Evolutionary conservation across 2,329 filamentous ascomycete genomes (phyloP), one percentile per base, ranked within the genome.

Genomic region (Elsinoe perseae): DNA sequence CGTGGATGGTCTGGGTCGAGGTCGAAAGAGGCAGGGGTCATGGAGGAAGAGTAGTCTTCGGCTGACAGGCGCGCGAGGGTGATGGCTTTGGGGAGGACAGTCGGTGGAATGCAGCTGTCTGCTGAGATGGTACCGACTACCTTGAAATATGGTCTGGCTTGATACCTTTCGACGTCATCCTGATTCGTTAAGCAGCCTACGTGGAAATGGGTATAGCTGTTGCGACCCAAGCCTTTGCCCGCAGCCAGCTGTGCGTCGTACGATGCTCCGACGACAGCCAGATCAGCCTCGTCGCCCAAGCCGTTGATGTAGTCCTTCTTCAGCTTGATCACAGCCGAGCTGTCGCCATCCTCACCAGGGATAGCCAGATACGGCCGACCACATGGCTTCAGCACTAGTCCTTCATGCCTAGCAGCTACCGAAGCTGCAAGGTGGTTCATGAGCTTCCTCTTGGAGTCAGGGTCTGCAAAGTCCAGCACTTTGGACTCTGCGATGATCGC

Each of bases 241-340:
- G 75, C 76, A 6, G 84, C 86, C 59, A 82, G 80, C 50, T 77
- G 73, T 2, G 85, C 72, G 61, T 89, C 80, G 62, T 86, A 90
- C 16, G 82, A 81, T 4, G 82, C 90, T 0, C 88, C 90, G 2
- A 95, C 74, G 1, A 92, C 77, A 1, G 86, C 84, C 65, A 95
- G 87, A 67, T 95, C 91, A 8, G 87, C 87, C 27, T 89, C 82
- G 59, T 95, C 90, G 0, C 89, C 89, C 66, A 92, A 81, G 2
- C 82, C 82, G 23, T 79, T 77, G 34, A 95, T 80, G 64, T 95
- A 95, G 64, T 93, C 88, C 64, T 89, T 89, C 69, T 95, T 95
- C 40, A 95, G 70, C 70, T 95, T 95, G 64, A 95, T 87, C 66
- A 83, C 54, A 12, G 32, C 40, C 23, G 56, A 50, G n/a, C 14